A percentile compares a stretch with the other conserved stretches of the same genome.
Conservation (phyloP, 2,329 filamentous ascomycete genomes). For the Chaetomium sp. region DNA sequence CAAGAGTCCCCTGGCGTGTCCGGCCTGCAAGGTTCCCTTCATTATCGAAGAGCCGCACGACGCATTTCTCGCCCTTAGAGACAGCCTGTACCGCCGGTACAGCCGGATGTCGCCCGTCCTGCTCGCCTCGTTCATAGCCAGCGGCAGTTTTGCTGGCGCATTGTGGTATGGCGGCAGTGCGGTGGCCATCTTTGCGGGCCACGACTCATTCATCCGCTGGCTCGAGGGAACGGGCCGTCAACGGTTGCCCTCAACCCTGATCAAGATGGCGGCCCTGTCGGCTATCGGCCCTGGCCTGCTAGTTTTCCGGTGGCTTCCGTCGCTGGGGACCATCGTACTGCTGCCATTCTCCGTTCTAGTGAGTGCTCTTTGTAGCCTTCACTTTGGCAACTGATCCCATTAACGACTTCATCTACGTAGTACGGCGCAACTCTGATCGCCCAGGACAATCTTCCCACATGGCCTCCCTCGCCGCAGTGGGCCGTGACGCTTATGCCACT, state of each 20-base stretch:
- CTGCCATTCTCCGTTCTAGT: slow-evolving; percentile 49
- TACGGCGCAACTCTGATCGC: slow-evolving; percentile 52
- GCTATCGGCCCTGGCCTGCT: slow-evolving; percentile 52
- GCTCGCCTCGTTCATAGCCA: slow-evolving; percentile 61
- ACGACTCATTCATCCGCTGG: slow-evolving; percentile 48
- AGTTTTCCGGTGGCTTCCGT: slow-evolving; percentile 48
- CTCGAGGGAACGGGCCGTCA: slow-evolving; percentile 33
- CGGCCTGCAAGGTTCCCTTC: slow-evolving; percentile 86
- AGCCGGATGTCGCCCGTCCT: slow-evolving; percentile 61
- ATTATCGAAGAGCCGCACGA: slow-evolving; percentile 74
- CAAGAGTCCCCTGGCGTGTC: slow-evolving; percentile 72
- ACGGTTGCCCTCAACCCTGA: slow-evolving; percentile 22
- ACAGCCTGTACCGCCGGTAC: slow-evolving; percentile 58
- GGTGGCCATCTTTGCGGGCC: slow-evolving; percentile 56
- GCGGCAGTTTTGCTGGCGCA: slow-evolving; percentile 54
- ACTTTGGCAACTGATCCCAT: background rate
- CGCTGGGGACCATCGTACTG: slow-evolving; percentile 46
- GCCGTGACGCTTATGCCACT: slow-evolving; percentile 54
- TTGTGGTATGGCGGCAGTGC: slow-evolving; percentile 57
- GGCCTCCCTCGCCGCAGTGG: slow-evolving; percentile 58
- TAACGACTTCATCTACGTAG: slow-evolving; percentile 38
- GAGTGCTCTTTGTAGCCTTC: slow-evolving; percentile 27
- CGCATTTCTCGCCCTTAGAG: slow-evolving; percentile 67
- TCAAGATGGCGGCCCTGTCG: slow-evolving; percentile 43
- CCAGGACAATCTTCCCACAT: slow-evolving; percentile 50